Base-by-base conservation (phyloP, 2,329 filamentous ascomycete genomes). In the Neonectria coccinea region DNA sequence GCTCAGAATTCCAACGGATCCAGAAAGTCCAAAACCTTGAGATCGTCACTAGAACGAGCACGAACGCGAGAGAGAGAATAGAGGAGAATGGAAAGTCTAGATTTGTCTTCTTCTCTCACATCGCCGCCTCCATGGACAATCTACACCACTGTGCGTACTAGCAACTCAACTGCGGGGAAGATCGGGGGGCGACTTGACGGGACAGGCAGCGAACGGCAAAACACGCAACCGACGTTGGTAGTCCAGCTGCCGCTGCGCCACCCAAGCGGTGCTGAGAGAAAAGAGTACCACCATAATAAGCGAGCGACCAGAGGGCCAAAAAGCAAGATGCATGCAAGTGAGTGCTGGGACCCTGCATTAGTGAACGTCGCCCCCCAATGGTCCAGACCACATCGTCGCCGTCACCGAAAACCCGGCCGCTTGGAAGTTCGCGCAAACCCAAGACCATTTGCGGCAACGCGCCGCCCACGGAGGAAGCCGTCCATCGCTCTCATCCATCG, bases 261-360 rank as follows among this genome's bases (percentile, higher is more conserved):
- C 59, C n/a, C 18, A 27, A 51, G 42, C 22, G 42, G 41, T 50
- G 50, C 55, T 63, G 55, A 54, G 47, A 52, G 57, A 31, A 33
- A 11, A 33, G 31, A 33, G 25, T 25, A 25, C 25, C 25, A 25
- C 25, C 3, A 20, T 20, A 22, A 22, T 22, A 22, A 25, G 25
- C 18, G 39, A 11, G 39, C 39, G 29, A 29, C 29, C 8, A 42
- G 8, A 29, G 29, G 6, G 29, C 6, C 29, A 29, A 29, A 29
- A 29, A 29, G 29, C 29, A 29, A 29, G 29, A 29, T 29, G 9
- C 8, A 10, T 59, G 56, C 51, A 44, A 44, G 56, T 64, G 61
- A 44, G 56, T 64, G 61, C 56, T 58, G 55, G 55, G 61, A 59
- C 61, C 61, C 53, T 64, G 61, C 61, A 64, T 64, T 64, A 64